These are phyloP conservation scores for Globisporangium irregulare DNA, from an alignment of 352 stramenopile species.

Conservation along the genomic window DNA sequence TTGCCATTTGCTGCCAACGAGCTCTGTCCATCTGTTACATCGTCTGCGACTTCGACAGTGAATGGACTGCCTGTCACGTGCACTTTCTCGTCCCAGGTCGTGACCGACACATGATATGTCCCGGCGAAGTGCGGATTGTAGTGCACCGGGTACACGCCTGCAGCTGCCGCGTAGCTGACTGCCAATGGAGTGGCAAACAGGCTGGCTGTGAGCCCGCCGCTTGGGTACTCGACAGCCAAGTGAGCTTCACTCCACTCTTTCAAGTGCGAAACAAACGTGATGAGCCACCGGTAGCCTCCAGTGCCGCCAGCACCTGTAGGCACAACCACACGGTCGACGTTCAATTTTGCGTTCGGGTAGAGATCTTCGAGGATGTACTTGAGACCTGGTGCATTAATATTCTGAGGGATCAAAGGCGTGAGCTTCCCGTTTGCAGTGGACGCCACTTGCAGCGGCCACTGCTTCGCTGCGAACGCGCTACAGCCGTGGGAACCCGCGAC, in stretches of 20 bases:
- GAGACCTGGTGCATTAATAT: constrained; percentile 49
- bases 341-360: constrained; percentile 32
- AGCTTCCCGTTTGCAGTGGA: constrained; percentile 25
- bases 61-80: constrained; percentile 91
- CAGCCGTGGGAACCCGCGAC: constrained; percentile 63
- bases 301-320: constrained; percentile 19
- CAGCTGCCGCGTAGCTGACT: constrained; percentile 45
- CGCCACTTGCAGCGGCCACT: constrained; percentile 42
- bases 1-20: constrained; percentile 66
- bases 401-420: constrained; percentile 61
- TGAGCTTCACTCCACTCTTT: constrained; percentile 63
- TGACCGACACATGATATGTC: constrained; percentile 88
- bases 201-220: constrained; percentile 23
- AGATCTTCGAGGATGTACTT: constrained; percentile 71
- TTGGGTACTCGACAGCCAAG: constrained; percentile 71
- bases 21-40: constrained; percentile 62
- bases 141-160: constrained; percentile 88
- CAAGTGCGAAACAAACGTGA: constrained; percentile 93
- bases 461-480: constrained; percentile 34
- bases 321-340: constrained; percentile 33
- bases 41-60: constrained; percentile 73
- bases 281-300: constrained; percentile 74
- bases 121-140: constrained; percentile 92
- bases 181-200: constrained; percentile 45
- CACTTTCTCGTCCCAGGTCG: constrained; percentile 45